Conservation (phyloP, 208 protist genomes). For the Wallacemonas sp. region DNA sequence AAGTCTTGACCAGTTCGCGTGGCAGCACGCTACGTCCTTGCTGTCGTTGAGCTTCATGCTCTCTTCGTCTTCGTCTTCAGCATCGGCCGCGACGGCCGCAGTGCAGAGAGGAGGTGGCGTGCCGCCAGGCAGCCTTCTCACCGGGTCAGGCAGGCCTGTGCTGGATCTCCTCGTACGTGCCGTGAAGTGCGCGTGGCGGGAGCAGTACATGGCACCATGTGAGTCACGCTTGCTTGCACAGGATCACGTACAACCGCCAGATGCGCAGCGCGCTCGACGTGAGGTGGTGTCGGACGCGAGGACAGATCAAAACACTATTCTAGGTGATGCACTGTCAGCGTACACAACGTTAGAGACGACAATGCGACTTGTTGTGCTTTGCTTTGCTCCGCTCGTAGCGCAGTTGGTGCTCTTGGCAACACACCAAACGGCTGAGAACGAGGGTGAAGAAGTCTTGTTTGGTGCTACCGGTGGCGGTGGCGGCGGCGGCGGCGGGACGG, state of each 20-base stretch:
- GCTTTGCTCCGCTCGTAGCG: constrained; percentile 19
- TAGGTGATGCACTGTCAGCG: background rate
- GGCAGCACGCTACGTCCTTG: constrained; percentile 26
- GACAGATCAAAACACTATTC: no score
- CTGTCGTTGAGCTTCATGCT: constrained; percentile 58
- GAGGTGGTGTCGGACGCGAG: no score
- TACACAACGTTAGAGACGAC: constrained; percentile 10
- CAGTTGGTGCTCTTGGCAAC: constrained; percentile 33
- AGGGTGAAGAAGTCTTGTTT: background rate
- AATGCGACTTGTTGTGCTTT: constrained; percentile 26
- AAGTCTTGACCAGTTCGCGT: constrained; percentile 26
- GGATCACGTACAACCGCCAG: no score
- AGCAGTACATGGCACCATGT: background rate
- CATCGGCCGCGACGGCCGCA: background rate
- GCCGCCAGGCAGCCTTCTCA: background rate
- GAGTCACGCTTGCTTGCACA: background rate
- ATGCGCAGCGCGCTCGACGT: no score
- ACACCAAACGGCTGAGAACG: constrained; percentile 11
- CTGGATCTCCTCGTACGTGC: background rate
- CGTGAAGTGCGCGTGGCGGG: background rate
- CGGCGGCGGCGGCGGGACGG: no score
- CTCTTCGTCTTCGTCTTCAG: constrained; percentile 10
- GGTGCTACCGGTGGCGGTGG: background rate
- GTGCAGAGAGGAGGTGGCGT: background rate
- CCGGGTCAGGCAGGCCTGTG: background rate